Conservation (phyloP, 148 eudicot species). For the Hydrangea macrophylla region DNA sequence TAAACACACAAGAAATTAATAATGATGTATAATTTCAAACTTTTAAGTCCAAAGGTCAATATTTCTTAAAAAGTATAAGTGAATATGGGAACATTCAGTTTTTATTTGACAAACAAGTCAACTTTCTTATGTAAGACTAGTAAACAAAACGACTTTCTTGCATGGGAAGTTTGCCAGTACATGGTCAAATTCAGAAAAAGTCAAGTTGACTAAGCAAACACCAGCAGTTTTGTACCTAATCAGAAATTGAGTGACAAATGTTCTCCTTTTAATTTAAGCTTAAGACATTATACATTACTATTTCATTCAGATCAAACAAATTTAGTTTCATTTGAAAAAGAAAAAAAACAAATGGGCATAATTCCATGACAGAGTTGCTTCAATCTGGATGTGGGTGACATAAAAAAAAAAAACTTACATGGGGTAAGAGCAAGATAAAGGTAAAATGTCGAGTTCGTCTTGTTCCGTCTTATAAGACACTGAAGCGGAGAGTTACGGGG, state of each 20-base stretch:
- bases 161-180: no score
- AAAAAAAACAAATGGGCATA: background rate
- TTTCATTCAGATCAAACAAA: background rate
- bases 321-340: background rate
- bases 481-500: constrained; percentile 82
- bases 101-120: constrained; percentile 1
- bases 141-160: background rate
- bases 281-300: background rate
- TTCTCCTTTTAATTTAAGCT: background rate
- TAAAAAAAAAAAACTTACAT: constrained; percentile 44
- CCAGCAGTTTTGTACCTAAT: background rate
- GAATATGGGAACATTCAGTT: no score
- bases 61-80: no score
- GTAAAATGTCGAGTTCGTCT: constrained; percentile 72
- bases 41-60: no score
- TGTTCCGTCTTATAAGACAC: constrained; percentile 86
- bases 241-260: background rate
- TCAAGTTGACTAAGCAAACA: background rate
- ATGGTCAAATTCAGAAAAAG: no score
- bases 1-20: no score
- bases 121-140: background rate
- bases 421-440: constrained; percentile 76
- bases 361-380: background rate
- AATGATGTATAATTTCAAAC: no score
- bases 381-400: background rate